These are phyloP conservation scores for Wallacemonas collosoma DNA, from an alignment of 208 protist genomes.

Conservation along the genomic window DNA sequence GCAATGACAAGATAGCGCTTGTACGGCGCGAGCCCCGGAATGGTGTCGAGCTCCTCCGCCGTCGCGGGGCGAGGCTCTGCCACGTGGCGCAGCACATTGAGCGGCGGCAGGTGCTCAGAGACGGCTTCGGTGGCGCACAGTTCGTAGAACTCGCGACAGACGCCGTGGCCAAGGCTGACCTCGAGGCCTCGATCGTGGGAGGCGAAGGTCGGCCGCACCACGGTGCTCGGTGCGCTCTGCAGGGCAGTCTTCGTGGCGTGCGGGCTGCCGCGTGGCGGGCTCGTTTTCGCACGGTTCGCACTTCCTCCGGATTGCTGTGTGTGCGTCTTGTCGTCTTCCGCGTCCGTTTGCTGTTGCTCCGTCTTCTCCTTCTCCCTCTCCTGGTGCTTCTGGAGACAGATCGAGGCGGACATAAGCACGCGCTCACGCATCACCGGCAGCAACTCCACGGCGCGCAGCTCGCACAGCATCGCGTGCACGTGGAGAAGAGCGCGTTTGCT, in stretches of 20 bases:
- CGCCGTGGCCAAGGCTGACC: conserved; percentile 16
- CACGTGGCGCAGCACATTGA: conserved; percentile 31
- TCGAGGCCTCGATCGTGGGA: conserved; percentile 12
- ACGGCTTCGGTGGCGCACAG: conserved; percentile 29
- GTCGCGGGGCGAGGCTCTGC: not conserved
- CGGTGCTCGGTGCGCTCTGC: not conserved
- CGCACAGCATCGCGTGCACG: conserved; percentile 35
- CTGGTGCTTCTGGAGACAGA: not conserved
- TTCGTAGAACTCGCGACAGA: conserved; percentile 39
- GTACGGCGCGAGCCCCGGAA: conserved; percentile 9
- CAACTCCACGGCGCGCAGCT: conserved; percentile 17
- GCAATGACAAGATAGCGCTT: conserved; percentile 16
- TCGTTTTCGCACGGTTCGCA: no score
- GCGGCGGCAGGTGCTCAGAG: conserved; percentile 21
- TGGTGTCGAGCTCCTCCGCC: conserved; percentile 18
- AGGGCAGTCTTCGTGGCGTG: no score
- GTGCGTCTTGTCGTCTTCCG: not conserved
- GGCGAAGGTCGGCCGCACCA: conserved; percentile 16
- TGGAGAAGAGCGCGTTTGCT: conserved; percentile 44
- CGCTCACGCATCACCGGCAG: conserved; percentile 36
- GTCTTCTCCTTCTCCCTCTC: not conserved
- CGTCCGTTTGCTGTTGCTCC: not conserved
- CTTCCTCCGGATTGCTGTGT: no score
- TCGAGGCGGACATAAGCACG: conserved; percentile 29
- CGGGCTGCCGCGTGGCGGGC: no score